Percentiles rank a stretch among this genome's conserved stretches.
Conservation (phyloP, 176 grass and related monocot genomes). For the Hordeum vulgare region MorexV3_pseudomolecules_assembly NC_058522.1:395729241-395729740, state of each 20-base stretch:
- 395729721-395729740: not conserved
- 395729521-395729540: not conserved
- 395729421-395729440: not conserved
- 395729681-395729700: not conserved
- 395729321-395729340: not conserved
- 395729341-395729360: not conserved
- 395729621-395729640: not conserved
- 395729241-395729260: not conserved
- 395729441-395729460: not conserved
- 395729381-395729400: not conserved
- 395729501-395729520: not conserved
- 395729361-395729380: not conserved
- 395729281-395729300: not conserved
- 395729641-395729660: conserved; percentile 16
- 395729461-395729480: not conserved
- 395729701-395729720: not conserved
- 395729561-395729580: not conserved
- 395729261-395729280: not conserved
- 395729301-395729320: not conserved
- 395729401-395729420: not conserved
- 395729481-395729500: not conserved
- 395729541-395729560: not conserved
- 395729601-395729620: not conserved
- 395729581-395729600: not conserved
- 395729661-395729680: not conserved